A percentile compares a stretch with the other conserved stretches of the same genome.
Evolutionary conservation across 768 basidiomycete genomes (phyloP).

Genomic region (Megacollybia marginata): DNA sequence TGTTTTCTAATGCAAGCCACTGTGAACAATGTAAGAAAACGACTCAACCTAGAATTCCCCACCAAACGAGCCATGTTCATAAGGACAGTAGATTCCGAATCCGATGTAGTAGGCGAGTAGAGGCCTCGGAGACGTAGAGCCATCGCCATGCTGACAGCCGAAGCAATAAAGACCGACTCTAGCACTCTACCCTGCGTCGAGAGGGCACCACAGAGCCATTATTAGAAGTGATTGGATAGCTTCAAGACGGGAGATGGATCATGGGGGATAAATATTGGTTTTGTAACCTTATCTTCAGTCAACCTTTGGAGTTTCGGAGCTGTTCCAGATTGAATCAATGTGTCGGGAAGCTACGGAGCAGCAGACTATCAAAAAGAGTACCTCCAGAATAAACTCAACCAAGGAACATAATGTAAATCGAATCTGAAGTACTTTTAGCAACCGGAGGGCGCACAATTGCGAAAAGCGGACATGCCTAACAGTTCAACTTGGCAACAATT

Average conservation of each 20-base stretch:
- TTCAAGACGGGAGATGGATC: slow-evolving; percentile 24
- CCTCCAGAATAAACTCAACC: slow-evolving; percentile 29
- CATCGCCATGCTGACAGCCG: slow-evolving; percentile 37
- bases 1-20: slow-evolving; percentile 26
- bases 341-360: slow-evolving; percentile 41
- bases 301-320: slow-evolving; percentile 33
- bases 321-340: slow-evolving; percentile 25
- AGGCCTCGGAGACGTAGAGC: slow-evolving; percentile 31
- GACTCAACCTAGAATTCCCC: slow-evolving; percentile 7
- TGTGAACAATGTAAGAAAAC: slow-evolving; percentile 7
- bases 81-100: slow-evolving; percentile 16
- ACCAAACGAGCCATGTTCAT: slow-evolving; percentile 31
- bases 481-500: slow-evolving; percentile 23
- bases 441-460: background rate
- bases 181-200: background rate
- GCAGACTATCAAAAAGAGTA: slow-evolving; percentile 34
- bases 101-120: slow-evolving; percentile 18
- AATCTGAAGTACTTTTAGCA: slow-evolving; percentile 21
- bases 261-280: slow-evolving; percentile 34
- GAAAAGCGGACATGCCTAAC: slow-evolving; percentile 27
- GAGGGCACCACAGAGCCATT: slow-evolving; percentile 29
- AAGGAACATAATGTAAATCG: slow-evolving; percentile 34
- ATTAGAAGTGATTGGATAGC: slow-evolving; percentile 33
- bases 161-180: slow-evolving; percentile 27
- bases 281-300: slow-evolving; percentile 29